Evolutionary conservation across 192 early-diverging fungal species (phyloP).

Genomic region (Endogone sp.): DNA sequence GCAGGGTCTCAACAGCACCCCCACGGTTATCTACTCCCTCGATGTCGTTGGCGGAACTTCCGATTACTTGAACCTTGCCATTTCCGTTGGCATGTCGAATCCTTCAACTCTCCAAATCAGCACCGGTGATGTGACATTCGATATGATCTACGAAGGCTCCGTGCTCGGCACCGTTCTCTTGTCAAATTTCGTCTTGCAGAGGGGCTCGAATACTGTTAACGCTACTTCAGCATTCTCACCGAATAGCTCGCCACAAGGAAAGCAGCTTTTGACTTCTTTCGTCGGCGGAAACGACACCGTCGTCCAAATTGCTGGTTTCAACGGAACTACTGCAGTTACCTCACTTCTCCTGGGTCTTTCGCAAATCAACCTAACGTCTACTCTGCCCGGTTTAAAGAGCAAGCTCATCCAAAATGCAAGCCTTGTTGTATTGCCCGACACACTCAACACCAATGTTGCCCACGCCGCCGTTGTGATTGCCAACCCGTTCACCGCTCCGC

Average conservation of each 20-base stretch:
- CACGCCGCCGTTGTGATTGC: constrained; percentile 41
- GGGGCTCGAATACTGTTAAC: constrained; percentile 36
- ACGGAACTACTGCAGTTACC: constrained; percentile 37
- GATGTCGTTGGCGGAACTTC: constrained; percentile 51
- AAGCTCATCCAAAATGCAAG: constrained; percentile 35
- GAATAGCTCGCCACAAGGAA: constrained; percentile 34
- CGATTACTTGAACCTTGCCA: constrained; percentile 29
- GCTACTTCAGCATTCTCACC: constrained; percentile 46
- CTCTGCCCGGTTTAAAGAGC: constrained; percentile 43
- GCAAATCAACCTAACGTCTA: constrained; percentile 33
- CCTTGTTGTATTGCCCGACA: constrained; percentile 38
- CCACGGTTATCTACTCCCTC: constrained; percentile 46
- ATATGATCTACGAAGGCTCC: constrained; percentile 35
- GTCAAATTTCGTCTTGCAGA: constrained; percentile 35
- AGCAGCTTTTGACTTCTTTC: constrained; percentile 43
- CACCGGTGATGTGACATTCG: constrained; percentile 46
- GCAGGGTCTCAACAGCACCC: constrained; percentile 47
- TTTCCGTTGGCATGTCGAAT: constrained; percentile 39
- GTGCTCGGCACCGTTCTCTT: constrained; percentile 45
- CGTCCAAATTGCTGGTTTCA: constrained; percentile 38
- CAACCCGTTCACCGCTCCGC: constrained; percentile 49
- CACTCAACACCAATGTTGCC: constrained; percentile 37
- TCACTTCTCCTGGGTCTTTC: constrained; percentile 43
- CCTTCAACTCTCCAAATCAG: constrained; percentile 41
- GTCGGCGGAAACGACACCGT: constrained; percentile 37